Base-by-base conservation (phyloP, 1,284 basidiomycete genomes). In the Fereydounia khargensis region DNA sequence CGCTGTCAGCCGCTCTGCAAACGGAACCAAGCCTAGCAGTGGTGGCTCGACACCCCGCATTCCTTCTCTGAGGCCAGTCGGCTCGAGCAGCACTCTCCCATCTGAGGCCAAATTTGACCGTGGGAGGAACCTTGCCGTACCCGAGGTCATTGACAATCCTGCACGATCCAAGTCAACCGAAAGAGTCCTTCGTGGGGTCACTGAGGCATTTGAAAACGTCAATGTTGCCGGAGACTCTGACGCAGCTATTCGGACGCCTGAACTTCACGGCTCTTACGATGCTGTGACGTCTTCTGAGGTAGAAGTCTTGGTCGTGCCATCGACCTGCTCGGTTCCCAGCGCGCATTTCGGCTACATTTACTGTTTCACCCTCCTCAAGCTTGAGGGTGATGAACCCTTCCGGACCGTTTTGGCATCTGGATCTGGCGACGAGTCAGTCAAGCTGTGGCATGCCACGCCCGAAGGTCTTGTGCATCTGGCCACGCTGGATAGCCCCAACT, bases 311-410 rank as follows among this genome's bases (percentile, higher is more conserved):
- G 53, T 60, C 22, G 42, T 67, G 8, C 48, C 49, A 6, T 32
- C 43, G 0, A 30, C 47, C 9, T 65, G 57, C n/a, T 53, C 58
- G 1, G 47, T 70, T 0, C 47, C 88, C 60, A 87, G 88, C 2
- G 92, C 91, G 1, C 92, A 97, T 76, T 91, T 85, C 75, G 92
- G 92, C 9, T 97, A 97, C 73, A 82, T 96, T 13, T 96, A 96
- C 73, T 89, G 87, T 60, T 85, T 96, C 80, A 79, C 83, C 1
- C 78, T 86, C 25, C 71, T 86, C 7, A 81, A 81, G 16, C 46
- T 65, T 10, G 54, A 61, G 18, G 58, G 48, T 19, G 54, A 61
- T 18, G 33, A 42, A 11, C 17, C 34, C 9, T 46, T 55, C 18
- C 51, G 41, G 4, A 54, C 47, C 4, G 53, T 67, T 13, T 54